Evolutionary conservation across 2,329 filamentous ascomycete species (phyloP).

Genomic region (Scleromitrula shiraiana): DNA sequence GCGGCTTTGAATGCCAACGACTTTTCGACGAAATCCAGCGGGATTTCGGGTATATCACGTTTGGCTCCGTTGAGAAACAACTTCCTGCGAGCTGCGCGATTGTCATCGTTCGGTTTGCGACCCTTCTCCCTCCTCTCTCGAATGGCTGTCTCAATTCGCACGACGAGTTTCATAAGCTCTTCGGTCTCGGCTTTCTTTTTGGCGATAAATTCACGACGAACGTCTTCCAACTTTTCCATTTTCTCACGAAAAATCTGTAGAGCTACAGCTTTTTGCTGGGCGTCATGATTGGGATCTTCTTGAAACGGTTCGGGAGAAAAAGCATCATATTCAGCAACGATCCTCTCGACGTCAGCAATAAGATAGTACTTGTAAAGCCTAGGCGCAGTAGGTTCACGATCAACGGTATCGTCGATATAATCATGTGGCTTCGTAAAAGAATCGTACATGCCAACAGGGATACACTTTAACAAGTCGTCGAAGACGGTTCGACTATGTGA

Average conservation of each 20-base stretch:
- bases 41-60: constrained; percentile 24
- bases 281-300: constrained; percentile 21
- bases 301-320: constrained; percentile 20
- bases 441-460: constrained; percentile 27
- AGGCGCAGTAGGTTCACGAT: constrained; percentile 6
- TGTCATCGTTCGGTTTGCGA: constrained; percentile 20
- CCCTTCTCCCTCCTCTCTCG: constrained; percentile 17
- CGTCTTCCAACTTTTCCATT: constrained; percentile 19
- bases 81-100: constrained; percentile 21
- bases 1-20: constrained; percentile 25
- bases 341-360: constrained; percentile 18
- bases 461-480: constrained; percentile 25
- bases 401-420: constrained; percentile 18
- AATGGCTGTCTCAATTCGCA: constrained; percentile 23
- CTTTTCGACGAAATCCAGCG: constrained; percentile 19
- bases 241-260: constrained; percentile 17
- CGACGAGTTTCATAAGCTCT: constrained; percentile 24
- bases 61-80: constrained; percentile 23
- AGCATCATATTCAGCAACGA: constrained; percentile 24
- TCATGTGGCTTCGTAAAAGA: constrained; percentile 28
- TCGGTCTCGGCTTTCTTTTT: constrained; percentile 22
- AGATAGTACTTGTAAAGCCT: constrained; percentile 27
- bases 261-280: constrained; percentile 20
- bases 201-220: constrained; percentile 21
- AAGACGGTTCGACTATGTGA: constrained; percentile 16